phyloP scores from a whole-genome alignment of 139 green algal genomes.

The Microglena sp. region DNA sequence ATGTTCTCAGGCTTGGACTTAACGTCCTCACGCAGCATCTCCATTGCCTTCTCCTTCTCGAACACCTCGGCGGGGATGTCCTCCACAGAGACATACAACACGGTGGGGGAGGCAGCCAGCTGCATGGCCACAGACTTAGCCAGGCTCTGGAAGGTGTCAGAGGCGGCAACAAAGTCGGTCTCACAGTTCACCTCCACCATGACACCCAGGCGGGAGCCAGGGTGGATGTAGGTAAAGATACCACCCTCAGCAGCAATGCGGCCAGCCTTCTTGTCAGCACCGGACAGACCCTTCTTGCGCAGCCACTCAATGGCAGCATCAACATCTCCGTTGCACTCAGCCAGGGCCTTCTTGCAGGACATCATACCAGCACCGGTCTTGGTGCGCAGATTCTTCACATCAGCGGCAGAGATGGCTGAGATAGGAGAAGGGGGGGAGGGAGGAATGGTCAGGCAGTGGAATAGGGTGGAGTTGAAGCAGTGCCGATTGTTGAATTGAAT shows the following conservation, averaged over 20 bases:
- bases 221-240: conserved; percentile 88
- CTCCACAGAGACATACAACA: conserved; percentile 31
- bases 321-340: conserved; percentile 68
- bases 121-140: conserved; percentile 57
- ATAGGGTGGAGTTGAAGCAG: too few species aligned
- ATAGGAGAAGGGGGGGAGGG: too few species aligned
- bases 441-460: too few species aligned
- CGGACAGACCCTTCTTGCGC: conserved; percentile 93
- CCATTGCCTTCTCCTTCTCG: conserved; percentile 62
- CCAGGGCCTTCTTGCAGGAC: conserved; percentile 98
- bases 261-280: conserved; percentile 91
- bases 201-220: conserved; percentile 74
- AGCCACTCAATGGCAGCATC: conserved; percentile 78
- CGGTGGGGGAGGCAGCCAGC: conserved; percentile 48
- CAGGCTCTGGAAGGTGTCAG: conserved; percentile 80
- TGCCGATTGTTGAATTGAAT: too few species aligned
- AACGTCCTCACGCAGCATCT: conserved; percentile 96
- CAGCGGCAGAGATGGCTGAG: conserved; percentile 57
- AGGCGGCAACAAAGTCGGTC: conserved; percentile 88
- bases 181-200: conserved; percentile 94
- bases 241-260: conserved; percentile 87
- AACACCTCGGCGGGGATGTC: conserved; percentile 55
- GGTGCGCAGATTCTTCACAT: conserved; percentile 79
- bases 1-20: conserved; percentile 90
- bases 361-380: conserved; percentile 91